Evolutionary conservation across 2,329 filamentous ascomycete genomes (phyloP).

Genomic region (Aspergillus piperis): DNA sequence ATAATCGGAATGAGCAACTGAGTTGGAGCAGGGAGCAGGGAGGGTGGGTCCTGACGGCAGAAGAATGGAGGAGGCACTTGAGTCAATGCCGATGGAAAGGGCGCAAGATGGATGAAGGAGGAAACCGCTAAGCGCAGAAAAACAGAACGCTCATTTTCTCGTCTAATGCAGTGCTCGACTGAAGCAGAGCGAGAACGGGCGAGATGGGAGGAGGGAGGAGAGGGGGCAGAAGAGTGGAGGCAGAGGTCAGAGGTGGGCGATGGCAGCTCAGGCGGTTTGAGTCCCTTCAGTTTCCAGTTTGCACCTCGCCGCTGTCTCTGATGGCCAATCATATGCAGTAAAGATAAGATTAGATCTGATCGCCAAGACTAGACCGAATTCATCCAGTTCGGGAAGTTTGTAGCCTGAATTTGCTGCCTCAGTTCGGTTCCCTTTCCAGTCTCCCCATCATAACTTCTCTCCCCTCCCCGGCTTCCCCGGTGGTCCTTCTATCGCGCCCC

Average conservation of each 20-base stretch:
- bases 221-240: slow-evolving; percentile 12
- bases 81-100: slow-evolving; percentile 11
- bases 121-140: slow-evolving; percentile 22
- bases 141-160: slow-evolving; percentile 24
- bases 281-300: background rate
- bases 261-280: too few relatives aligned
- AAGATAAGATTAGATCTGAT: slow-evolving; percentile 47
- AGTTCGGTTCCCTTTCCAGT: slow-evolving; percentile 12
- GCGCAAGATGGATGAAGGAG: slow-evolving; percentile 14
- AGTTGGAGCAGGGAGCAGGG: slow-evolving; percentile 9
- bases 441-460: background rate
- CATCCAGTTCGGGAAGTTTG: slow-evolving; percentile 12
- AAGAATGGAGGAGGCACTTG: slow-evolving; percentile 14
- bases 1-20: slow-evolving; percentile 4
- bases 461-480: background rate
- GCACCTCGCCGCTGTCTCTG: background rate
- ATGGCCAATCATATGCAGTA: slow-evolving; percentile 29
- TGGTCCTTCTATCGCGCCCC: background rate
- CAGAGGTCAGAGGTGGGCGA: slow-evolving; percentile 1
- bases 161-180: slow-evolving; percentile 5
- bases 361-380: slow-evolving; percentile 28
- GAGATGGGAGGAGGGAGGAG: background rate
- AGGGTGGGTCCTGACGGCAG: slow-evolving; percentile 22
- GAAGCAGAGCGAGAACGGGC: background rate
- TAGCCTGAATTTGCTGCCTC: slow-evolving; percentile 10